Evolutionary conservation across 257 asterid species (phyloP), one percentile per base, ranked within the genome.

Genomic region (Forsythia viridissima): DNA sequence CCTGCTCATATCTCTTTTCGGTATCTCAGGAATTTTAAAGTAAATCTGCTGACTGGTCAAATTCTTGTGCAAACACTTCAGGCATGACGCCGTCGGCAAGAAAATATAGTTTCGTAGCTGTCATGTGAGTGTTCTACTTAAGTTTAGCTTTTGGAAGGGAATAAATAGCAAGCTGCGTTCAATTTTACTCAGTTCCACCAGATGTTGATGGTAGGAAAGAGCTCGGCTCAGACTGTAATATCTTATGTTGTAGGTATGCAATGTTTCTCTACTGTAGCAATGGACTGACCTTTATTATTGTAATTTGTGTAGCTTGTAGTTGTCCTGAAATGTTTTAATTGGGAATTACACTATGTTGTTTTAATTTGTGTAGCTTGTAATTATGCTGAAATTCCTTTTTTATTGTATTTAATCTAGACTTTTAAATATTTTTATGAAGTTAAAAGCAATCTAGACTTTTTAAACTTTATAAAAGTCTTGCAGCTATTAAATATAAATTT

Each of bases 171-270:
- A 38, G 57, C 34, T 57, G 43, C 63, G 9, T 42, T 5, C 73
- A 52, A 0, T 4, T 73, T 65, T 67, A 59, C 68, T 66, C 84
- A 78, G 85, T n/a, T 63, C 39, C 39, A 21, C 39, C 70, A 59
- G 66, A 77, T 76, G 81, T 51, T 43, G 63, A 77, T 63, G 80
- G 70, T 38, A n/a, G 44, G 76, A 63, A 24, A 24, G 57, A 3
- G 7, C 16, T 42, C 37, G 5, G 57, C 79, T 24, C 61, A 38
- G 18, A 18, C 48, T 43, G 70, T 75, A 67, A 80, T 55, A 34
- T 42, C 70, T 71, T 78, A 72, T 71, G 77, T 75, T 72, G 84
- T 76, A 63, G 77, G 80, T 68, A 73, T 69, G 77, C 67, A 46
- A 37, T 24, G 76, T 77, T 55, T 61, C 55, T 37, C 63, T 21